Conservation (phyloP, 164 flowering plant genomes). For the Vitis vinifera region ASM3070453v1 NC_081815.1:6413501-6414000, state of each 20-base stretch:
- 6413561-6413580: no score
- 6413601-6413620: no score
- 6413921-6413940: not conserved
- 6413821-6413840: not conserved
- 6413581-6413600: no score
- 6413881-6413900: not conserved
- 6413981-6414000: not conserved
- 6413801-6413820: not conserved
- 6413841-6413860: not conserved
- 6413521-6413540: no score
- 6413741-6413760: not conserved
- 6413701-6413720: not conserved
- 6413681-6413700: not conserved
- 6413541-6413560: no score
- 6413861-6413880: not conserved
- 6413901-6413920: not conserved
- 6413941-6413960: no score
- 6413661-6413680: not conserved
- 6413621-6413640: no score
- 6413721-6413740: not conserved
- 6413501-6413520: no score
- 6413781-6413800: not conserved
- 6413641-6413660: no score
- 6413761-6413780: not conserved
- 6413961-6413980: not conserved